These are phyloP conservation scores for Thuja plicata DNA, from an alignment of 83 land plant genomes.

Conservation along the genomic window DNA sequence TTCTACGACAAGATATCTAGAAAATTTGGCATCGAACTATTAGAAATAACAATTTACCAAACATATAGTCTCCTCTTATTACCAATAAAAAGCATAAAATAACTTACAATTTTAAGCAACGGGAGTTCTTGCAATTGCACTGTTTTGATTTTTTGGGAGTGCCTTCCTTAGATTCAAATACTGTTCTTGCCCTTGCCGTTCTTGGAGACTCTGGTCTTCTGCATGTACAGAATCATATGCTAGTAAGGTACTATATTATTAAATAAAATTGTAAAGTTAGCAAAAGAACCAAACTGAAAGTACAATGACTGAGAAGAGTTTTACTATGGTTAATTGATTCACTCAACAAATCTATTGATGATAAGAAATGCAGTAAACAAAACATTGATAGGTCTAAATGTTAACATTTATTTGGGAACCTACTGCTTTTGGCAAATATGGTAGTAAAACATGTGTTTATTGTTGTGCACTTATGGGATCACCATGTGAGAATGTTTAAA, in stretches of 20 bases:
- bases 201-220: slow-evolving; percentile 77
- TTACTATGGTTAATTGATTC: neutral
- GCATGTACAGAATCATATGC: neutral
- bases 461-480: neutral
- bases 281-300: neutral
- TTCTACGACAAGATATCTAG: neutral
- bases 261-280: neutral
- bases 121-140: slow-evolving; percentile 88
- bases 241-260: neutral
- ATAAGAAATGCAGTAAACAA: neutral
- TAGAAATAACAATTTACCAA: neutral
- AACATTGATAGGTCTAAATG: neutral
- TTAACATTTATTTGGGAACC: neutral
- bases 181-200: slow-evolving; percentile 35
- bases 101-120: slow-evolving; percentile 92
- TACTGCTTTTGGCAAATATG: neutral
- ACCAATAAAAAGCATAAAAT: neutral
- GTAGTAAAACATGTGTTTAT: neutral
- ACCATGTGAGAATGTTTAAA: neutral
- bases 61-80: neutral
- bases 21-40: neutral
- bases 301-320: neutral
- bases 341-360: neutral
- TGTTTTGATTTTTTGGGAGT: slow-evolving; percentile 94
- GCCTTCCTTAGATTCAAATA: slow-evolving; percentile 74